Evolutionary conservation across 306 rosid species (phyloP).

Genomic region (Dalbergia cultrata): DNA sequence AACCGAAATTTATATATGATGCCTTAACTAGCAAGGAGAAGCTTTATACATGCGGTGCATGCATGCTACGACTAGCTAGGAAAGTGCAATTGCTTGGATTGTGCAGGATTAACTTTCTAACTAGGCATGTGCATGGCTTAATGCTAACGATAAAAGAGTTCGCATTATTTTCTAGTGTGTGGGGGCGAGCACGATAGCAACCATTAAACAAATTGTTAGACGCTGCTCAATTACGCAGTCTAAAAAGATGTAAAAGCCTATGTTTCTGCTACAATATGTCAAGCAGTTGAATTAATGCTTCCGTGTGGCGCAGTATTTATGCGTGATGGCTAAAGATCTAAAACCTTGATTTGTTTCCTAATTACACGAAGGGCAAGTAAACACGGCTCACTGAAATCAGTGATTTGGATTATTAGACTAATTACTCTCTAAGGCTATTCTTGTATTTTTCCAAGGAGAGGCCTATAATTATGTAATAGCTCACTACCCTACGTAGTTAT

Average conservation of each 20-base stretch:
- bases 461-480: constrained; percentile 27
- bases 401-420: background rate
- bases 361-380: constrained; percentile 45
- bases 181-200: constrained; percentile 29
- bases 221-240: constrained; percentile 42
- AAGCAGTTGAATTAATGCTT: constrained; percentile 25
- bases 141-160: background rate
- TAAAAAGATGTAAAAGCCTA: constrained; percentile 37
- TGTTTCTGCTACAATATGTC: constrained; percentile 27
- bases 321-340: constrained; percentile 2
- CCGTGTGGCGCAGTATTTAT: no score
- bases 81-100: background rate
- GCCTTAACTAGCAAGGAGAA: background rate
- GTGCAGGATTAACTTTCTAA: background rate
- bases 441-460: constrained; percentile 36
- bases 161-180: constrained; percentile 28
- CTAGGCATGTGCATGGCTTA: constrained; percentile 41
- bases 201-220: constrained; percentile 43
- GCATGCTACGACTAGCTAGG: background rate
- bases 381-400: constrained; percentile 31
- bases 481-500: constrained; percentile 21
- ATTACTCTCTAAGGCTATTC: constrained; percentile 25
- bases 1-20: no score
- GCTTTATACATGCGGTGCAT: background rate
- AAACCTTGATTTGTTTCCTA: constrained; percentile 27